Conservation (phyloP, 2,329 filamentous ascomycete genomes). For the Cladosporium sp. region DNA sequence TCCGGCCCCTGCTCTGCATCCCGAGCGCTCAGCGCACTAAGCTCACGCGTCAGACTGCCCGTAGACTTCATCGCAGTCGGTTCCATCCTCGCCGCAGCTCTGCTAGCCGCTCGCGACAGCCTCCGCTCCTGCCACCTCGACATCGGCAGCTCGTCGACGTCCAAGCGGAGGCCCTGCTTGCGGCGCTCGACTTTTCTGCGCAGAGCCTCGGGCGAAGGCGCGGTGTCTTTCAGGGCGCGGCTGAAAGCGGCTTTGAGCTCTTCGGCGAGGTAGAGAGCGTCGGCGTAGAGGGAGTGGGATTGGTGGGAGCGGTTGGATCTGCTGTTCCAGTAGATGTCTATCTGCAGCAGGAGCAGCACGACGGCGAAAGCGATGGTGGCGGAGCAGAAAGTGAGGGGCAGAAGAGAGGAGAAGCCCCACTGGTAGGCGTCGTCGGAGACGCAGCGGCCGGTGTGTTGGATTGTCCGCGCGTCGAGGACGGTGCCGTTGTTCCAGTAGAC, state of each 20-base stretch:
- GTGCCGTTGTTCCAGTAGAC: not conserved
- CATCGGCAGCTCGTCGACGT: not conserved
- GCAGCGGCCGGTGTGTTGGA: not conserved
- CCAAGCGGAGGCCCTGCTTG: not conserved
- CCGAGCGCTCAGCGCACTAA: too few species aligned
- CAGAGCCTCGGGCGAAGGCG: not conserved
- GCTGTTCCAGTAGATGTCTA: constrained; percentile 13
- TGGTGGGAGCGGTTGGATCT: not conserved
- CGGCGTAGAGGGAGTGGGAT: not conserved
- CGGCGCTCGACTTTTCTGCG: not conserved
- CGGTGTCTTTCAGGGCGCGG: not conserved
- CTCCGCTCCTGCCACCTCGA: not conserved
- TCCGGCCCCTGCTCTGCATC: too few species aligned
- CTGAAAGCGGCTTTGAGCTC: not conserved
- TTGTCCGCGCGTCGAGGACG: not conserved
- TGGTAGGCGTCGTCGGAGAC: constrained; percentile 4
- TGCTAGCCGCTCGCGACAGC: not conserved
- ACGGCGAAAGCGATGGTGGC: not conserved
- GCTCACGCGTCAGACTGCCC: too few species aligned
- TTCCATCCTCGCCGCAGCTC: not conserved
- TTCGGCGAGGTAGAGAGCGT: constrained; percentile 1
- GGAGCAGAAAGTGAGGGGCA: constrained; percentile 3
- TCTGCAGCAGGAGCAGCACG: not conserved
- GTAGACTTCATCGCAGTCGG: too few species aligned
- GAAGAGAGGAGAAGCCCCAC: constrained; percentile 11